Evolutionary conservation across 345 rosid genomes (phyloP), one percentile per base, ranked within the genome.

Genomic region (Boechera divaricarpa): DNA sequence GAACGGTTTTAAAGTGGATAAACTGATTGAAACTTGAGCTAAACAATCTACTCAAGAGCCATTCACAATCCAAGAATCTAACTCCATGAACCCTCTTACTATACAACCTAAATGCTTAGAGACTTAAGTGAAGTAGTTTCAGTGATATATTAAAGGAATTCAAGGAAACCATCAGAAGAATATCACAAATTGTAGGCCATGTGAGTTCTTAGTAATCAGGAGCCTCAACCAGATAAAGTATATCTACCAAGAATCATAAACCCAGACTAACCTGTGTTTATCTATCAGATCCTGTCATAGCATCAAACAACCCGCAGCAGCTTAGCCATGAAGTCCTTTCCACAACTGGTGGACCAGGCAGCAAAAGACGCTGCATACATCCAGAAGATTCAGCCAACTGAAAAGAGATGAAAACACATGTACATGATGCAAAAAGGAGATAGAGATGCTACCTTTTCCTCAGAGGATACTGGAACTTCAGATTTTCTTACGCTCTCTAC

Each of bases 271-370:
- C 98, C 92, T 85, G 83, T 54, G 56, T 73, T 88, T 83, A 92
- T 87, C 91, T 74, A 48, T 82, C 63, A 24, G 94, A 85, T 57
- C 91, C 90, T 29, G 85, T 67, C 75, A 90, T 63, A 38, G 75
- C 82, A 69, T 95, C 97, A 80, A 92, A 85, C 86, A 95, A 77
- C 60, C 99, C 99, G 9, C 99, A 95, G 83, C 99, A 95, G 80
- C 85, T 82, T 72, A 88, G 63, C 85, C 87, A 86, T 6, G 88
- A 89, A 51, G 90, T 85, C 31, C 13, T 52, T 78, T 87, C 86
- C 73, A 85, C 80, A 6, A 70, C 80, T 67, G 69, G 76, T 59
- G 75, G 87, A 65, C 89, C 81, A 39, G 85, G 21, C 26, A 82
- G 72, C 72, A 83, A 61, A 69, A 73, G 82, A 76, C 85, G 84